A percentile compares a stretch with the other conserved stretches of the same genome.
These are phyloP conservation scores for Penicillium antarcticum DNA, from an alignment of 495 filamentous ascomycete genomes.

Conservation along the genomic window DNA sequence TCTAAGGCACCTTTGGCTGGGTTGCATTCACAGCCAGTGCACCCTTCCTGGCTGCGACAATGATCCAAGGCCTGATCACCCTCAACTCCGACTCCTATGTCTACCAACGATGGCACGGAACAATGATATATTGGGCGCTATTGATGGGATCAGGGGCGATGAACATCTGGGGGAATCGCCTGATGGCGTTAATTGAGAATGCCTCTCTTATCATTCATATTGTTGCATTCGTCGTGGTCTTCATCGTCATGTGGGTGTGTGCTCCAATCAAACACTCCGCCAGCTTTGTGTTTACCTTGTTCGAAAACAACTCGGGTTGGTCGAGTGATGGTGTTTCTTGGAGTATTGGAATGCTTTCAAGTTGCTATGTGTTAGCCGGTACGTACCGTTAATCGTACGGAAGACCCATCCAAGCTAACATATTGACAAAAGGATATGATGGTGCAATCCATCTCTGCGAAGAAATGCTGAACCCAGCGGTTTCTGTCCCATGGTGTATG, in stretches of 20 bases:
- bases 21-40: conserved; percentile 32
- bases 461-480: conserved; percentile 41
- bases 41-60: conserved; percentile 33
- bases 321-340: neutral
- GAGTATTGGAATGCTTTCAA: neutral
- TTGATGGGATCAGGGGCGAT: conserved; percentile 39
- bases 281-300: neutral
- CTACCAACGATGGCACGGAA: conserved; percentile 45
- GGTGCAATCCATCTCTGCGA: conserved; percentile 34
- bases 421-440: neutral
- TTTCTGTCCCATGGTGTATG: conserved; percentile 43
- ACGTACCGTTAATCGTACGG: conserved; percentile 39
- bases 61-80: conserved; percentile 43
- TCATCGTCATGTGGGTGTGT: neutral
- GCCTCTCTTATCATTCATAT: neutral
- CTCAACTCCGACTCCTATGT: conserved; percentile 35
- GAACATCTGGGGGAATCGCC: conserved; percentile 27
- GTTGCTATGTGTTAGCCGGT: conserved; percentile 37
- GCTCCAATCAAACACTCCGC: neutral
- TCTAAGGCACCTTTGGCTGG: conserved; percentile 11
- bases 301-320: neutral
- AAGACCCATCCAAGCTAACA: conserved; percentile 29
- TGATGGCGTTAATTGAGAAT: neutral
- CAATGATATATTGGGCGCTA: conserved; percentile 42
- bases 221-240: neutral